phyloP scores from a whole-genome alignment of 305 asterid genomes.

The Fraxinus sp. region DNA sequence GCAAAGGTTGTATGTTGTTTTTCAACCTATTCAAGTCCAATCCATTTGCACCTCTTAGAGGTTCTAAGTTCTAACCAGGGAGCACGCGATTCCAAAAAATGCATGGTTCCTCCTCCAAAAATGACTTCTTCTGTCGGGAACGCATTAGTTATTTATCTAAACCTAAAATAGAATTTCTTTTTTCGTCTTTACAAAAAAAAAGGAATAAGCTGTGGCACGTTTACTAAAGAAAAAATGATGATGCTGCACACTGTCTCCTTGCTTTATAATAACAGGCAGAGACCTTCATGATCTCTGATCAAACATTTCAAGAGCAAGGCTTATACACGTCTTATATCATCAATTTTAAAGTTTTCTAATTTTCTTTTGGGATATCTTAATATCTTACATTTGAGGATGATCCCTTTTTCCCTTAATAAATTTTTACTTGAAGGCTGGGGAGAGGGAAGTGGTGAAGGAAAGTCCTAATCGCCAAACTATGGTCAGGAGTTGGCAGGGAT shows the following conservation, averaged over 20 bases:
- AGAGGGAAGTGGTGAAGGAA: neutral
- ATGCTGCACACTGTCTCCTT: neutral
- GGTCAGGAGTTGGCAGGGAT: neutral
- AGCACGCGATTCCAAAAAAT: too few relatives aligned
- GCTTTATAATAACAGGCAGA: neutral
- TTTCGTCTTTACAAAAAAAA: too few relatives aligned
- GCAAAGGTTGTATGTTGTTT: too few relatives aligned
- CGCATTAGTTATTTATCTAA: too few relatives aligned
- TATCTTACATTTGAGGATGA: neutral
- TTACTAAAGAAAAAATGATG: too few relatives aligned
- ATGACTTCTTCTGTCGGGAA: too few relatives aligned
- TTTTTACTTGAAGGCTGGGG: neutral
- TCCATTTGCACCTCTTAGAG: too few relatives aligned
- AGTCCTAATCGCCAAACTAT: neutral
- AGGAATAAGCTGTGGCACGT: too few relatives aligned
- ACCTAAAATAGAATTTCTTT: too few relatives aligned
- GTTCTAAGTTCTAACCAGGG: too few relatives aligned
- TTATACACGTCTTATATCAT: neutral
- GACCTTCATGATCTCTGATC: neutral
- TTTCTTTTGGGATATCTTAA: neutral
- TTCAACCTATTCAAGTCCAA: too few relatives aligned
- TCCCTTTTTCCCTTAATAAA: neutral
- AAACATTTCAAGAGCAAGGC: neutral
- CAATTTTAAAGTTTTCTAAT: neutral
- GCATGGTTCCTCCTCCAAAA: too few relatives aligned